These are phyloP conservation scores for Dothideomycetidae sp. DNA, from an alignment of 2,329 filamentous ascomycete genomes.

Conservation along the genomic window DNA sequence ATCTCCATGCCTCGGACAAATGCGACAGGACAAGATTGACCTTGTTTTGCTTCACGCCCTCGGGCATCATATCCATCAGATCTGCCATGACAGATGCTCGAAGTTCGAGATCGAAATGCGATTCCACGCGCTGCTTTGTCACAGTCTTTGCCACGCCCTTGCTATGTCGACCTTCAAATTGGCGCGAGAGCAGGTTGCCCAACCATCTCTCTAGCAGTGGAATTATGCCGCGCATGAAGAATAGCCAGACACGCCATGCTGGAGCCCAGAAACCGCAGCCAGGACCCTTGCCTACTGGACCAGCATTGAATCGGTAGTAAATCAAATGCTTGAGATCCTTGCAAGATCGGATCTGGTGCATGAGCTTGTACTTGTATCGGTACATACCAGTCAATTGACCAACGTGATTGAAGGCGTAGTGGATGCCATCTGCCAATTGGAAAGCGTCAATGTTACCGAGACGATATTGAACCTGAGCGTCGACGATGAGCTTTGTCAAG, in stretches of 20 bases:
- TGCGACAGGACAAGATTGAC: slow-evolving; percentile 96
- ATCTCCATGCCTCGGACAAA: slow-evolving; percentile 94
- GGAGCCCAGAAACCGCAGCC: slow-evolving; percentile 99
- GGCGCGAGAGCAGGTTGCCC: slow-evolving; percentile 86
- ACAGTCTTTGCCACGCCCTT: slow-evolving; percentile 98
- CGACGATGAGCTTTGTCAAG: slow-evolving; percentile 91
- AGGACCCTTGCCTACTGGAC: slow-evolving; percentile 89
- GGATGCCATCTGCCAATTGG: slow-evolving; percentile 91
- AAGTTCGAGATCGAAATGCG: slow-evolving; percentile 93
- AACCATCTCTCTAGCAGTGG: slow-evolving; percentile 94
- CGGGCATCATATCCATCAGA: slow-evolving; percentile 99
- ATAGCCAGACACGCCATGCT: slow-evolving; percentile 96
- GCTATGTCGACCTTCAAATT: slow-evolving; percentile 96
- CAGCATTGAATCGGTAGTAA: slow-evolving; percentile 97
- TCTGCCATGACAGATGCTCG: slow-evolving; percentile 98
- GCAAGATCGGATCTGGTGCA: slow-evolving; percentile 98
- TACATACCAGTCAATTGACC: slow-evolving; percentile 99
- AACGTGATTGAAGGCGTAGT: slow-evolving; percentile 99
- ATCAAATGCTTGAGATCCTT: slow-evolving; percentile 98
- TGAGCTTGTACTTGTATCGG: slow-evolving; percentile 99
- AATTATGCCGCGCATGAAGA: slow-evolving; percentile 98
- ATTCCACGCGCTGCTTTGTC: slow-evolving; percentile 97
- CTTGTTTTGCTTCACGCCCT: slow-evolving; percentile 98
- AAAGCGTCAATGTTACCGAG: slow-evolving; percentile 98
- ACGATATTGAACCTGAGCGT: slow-evolving; percentile 95